Base-by-base conservation (phyloP, 305 asterid genomes). In the Fraxinus dipetala region DNA sequence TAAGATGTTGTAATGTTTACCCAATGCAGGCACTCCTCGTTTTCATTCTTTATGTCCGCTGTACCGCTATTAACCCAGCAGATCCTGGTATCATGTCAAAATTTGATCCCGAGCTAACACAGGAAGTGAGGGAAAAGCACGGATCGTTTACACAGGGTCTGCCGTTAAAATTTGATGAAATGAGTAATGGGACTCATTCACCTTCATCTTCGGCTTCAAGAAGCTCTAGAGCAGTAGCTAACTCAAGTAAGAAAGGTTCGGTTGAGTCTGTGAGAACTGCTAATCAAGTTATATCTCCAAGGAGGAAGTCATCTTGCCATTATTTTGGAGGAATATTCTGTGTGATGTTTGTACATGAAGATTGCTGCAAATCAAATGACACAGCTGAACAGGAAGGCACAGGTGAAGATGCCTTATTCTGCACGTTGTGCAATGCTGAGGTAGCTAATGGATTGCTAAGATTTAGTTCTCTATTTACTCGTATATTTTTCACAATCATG, bases 341-440 rank as follows among this genome's bases (percentile, higher is more conserved):
- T 83, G 96, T 87, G 20, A 81, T 92, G 80, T 94, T 93, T 87
- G 96, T 94, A 63, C 91, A 85, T 40, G 95, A 93, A 86, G 99
- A 96, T 91, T 96, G 98, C 85, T 90, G 94, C 73, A 89, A 90
- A 86, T 89, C 86, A 83, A 95, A 92, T 69, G 92, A 79, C 72
- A 81, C 87, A 32, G 86, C 86, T 87, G 96, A 88, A 28, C 91
- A 69, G 87, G 99, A 93, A 78, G 97, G 91, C 67, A 79, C 87
- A 0, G 91, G 88, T 30, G 99, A 94, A 90, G 99, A 96, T 85
- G 99, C 98, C 56, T 87, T 96, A 88, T 96, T 93, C 88, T 96
- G 99, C 93, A 96, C 99, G n/a, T 84, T 96, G 86, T 96, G 99
- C 90, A 90, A 93, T 78, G 95, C 97, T 22, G 99, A 96, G 99